These are phyloP conservation scores for Pichia sp. DNA, from an alignment of 1,139 yeast genomes.

Conservation along the genomic window DNA sequence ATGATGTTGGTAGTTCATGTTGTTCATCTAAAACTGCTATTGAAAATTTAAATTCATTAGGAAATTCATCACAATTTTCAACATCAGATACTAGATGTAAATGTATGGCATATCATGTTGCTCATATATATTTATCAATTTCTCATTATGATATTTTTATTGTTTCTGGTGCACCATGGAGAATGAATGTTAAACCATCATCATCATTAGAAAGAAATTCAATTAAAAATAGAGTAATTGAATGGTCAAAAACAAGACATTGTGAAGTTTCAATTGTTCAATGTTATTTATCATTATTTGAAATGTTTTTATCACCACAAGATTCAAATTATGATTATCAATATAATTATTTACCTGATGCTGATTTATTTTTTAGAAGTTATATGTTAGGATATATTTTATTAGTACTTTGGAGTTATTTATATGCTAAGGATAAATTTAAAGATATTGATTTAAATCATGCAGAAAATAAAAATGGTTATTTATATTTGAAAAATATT, in stretches of 20 bases:
- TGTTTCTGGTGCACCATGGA: constrained; percentile 75
- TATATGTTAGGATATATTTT: constrained; percentile 44
- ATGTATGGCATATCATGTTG: constrained; percentile 59
- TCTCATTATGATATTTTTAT: constrained; percentile 75
- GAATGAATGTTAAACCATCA: constrained; percentile 66
- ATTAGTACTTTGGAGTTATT: constrained; percentile 44
- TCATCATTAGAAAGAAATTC: constrained; percentile 43
- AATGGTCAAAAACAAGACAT: constrained; percentile 42
- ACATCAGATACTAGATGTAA: constrained; percentile 42
- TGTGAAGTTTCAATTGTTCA: constrained; percentile 52
- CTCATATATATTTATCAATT: constrained; percentile 65
- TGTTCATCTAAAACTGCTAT: constrained; percentile 32
- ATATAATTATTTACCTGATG: constrained; percentile 28
- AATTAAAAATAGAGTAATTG: constrained; percentile 46
- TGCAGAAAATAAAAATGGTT: constrained; percentile 30
- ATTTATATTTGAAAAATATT: constrained; percentile 36
- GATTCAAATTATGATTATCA: constrained; percentile 33
- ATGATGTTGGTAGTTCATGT: constrained; percentile 30
- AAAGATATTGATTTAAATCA: constrained; percentile 2
- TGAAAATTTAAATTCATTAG: constrained; percentile 27
- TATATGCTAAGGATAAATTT: constrained; percentile 29
- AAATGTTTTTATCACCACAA: constrained; percentile 48
- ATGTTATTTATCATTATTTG: constrained; percentile 58
- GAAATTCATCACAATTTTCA: constrained; percentile 28
- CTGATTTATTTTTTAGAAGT: constrained; percentile 29